A percentile compares a stretch with the other conserved stretches of the same genome.
Evolutionary conservation across 805 yeast genomes (phyloP).

Genomic region (Myxozyma neotropica): DNA sequence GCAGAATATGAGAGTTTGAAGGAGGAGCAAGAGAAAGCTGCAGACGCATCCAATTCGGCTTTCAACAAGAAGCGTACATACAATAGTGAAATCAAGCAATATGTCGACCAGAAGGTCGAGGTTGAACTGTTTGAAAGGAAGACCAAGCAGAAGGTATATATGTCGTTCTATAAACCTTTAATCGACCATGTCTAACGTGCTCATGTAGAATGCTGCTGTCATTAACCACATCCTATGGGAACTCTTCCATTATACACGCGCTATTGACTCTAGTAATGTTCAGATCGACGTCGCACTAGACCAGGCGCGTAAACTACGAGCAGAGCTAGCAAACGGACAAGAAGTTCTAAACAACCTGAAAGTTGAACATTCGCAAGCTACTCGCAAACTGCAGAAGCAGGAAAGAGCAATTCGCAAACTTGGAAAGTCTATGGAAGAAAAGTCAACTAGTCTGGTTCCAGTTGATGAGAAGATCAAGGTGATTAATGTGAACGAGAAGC

Average conservation of each 20-base stretch:
- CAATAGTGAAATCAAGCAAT: constrained; percentile 74
- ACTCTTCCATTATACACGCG: constrained; percentile 59
- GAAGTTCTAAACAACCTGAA: constrained; percentile 10
- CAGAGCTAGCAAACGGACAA: constrained; percentile 20
- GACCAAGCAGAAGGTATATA: constrained; percentile 51
- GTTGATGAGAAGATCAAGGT: constrained; percentile 59
- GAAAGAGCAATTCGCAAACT: constrained; percentile 44
- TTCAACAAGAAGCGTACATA: constrained; percentile 69
- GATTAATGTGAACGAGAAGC: constrained; percentile 49
- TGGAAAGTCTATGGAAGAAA: constrained; percentile 47
- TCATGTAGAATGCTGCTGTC: constrained; percentile 40
- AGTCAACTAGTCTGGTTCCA: constrained; percentile 60
- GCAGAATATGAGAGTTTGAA: constrained; percentile 66
- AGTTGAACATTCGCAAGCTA: constrained; percentile 32
- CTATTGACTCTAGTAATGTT: constrained; percentile 37
- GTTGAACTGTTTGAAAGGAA: constrained; percentile 66
- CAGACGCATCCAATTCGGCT: constrained; percentile 62
- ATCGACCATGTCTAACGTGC: background rate
- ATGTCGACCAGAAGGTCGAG: constrained; percentile 72
- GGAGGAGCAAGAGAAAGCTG: constrained; percentile 67
- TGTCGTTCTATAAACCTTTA: background rate
- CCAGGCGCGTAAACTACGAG: constrained; percentile 8
- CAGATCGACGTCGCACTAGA: constrained; percentile 31
- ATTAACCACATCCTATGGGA: constrained; percentile 60
- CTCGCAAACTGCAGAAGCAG: constrained; percentile 38